Percentiles rank a stretch among this genome's conserved stretches.
Evolutionary conservation across 2,329 filamentous ascomycete genomes (phyloP).

Genomic region (Westerdykella ornata): DNA sequence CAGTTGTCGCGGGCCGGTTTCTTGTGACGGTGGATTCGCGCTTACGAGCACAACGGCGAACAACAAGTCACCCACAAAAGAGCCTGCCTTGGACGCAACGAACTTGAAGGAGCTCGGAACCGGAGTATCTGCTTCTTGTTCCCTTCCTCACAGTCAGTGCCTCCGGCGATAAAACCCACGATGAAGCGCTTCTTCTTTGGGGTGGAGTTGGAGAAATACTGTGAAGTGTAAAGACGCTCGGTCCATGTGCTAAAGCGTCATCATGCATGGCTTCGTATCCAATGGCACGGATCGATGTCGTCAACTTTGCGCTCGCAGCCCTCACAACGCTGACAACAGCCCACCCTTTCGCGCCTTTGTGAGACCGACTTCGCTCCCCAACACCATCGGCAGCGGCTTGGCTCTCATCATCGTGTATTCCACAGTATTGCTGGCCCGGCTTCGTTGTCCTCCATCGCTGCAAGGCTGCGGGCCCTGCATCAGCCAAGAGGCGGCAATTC

Average conservation of each 20-base stretch:
- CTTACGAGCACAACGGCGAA: no score
- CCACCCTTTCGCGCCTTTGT: neutral
- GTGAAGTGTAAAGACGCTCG: neutral
- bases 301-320: neutral
- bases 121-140: no score
- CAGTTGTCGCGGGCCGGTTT: no score
- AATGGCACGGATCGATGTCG: neutral
- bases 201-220: neutral
- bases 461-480: neutral
- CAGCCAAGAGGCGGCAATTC: neutral
- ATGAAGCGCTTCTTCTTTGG: no score
- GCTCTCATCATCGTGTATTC: conserved; percentile 18
- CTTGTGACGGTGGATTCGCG: no score
- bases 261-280: neutral
- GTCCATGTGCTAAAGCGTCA: neutral
- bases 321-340: neutral
- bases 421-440: neutral
- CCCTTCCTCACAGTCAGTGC: no score
- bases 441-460: neutral
- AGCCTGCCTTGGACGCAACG: no score
- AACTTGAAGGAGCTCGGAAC: no score
- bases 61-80: no score
- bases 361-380: neutral
- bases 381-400: conserved; percentile 12
- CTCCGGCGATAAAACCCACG: no score